phyloP scores from a whole-genome alignment of 345 rosid species.

The Ceriops tagal region DNA sequence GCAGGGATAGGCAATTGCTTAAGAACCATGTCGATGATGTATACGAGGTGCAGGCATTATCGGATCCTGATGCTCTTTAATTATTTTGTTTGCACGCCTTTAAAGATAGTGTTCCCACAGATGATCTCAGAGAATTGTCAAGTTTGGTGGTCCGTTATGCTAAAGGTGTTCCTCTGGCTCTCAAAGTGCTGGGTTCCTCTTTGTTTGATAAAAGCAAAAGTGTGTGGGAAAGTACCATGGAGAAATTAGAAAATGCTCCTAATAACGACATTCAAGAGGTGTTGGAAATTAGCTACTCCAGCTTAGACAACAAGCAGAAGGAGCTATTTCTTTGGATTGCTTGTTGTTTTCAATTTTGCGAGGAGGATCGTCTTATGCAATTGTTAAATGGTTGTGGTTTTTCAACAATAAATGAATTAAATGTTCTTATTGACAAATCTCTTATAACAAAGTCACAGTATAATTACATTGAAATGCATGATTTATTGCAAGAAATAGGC shows the following conservation, averaged over 20 bases:
- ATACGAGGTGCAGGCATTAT: not conserved
- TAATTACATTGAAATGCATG: no score
- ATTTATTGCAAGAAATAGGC: constrained; percentile 4
- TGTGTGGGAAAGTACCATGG: not conserved
- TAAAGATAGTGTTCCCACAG: not conserved
- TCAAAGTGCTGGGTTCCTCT: not conserved
- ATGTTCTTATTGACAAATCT: not conserved
- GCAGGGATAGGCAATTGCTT: no score
- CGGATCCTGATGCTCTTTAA: not conserved
- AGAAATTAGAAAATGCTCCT: not conserved
- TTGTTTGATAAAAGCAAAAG: not conserved
- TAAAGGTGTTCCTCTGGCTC: no score
- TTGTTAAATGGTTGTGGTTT: not conserved
- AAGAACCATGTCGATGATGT: no score
- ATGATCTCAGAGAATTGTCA: not conserved
- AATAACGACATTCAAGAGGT: not conserved
- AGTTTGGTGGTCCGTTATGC: no score
- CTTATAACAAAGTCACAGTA: not conserved
- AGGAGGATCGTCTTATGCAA: not conserved
- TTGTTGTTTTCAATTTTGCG: not conserved
- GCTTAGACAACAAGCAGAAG: not conserved
- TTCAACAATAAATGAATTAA: not conserved
- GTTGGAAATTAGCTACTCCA: not conserved
- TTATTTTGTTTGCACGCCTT: constrained; percentile 2
- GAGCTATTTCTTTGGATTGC: constrained; percentile 11